A percentile compares a stretch with the other conserved stretches of the same genome.
These are phyloP conservation scores for Pseudogymnoascus sp. DNA, from an alignment of 2,329 filamentous ascomycete genomes.

Conservation along the genomic window DNA sequence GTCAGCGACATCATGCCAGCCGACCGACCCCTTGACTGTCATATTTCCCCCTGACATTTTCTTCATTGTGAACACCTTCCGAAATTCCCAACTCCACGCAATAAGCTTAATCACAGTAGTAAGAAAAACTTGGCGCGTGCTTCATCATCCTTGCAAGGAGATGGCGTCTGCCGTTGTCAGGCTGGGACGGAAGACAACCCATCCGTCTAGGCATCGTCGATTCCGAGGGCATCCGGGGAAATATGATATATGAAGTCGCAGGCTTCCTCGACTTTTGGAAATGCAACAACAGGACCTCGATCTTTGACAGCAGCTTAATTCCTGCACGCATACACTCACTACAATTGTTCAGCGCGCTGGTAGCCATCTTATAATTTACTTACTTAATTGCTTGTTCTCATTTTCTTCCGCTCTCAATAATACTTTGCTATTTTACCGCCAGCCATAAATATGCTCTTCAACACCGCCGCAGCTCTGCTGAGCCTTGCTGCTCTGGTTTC, in stretches of 20 bases:
- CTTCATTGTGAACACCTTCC: background rate
- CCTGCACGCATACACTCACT: background rate
- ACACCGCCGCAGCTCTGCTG: slow-evolving; percentile 14
- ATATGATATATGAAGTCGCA: slow-evolving; percentile 1
- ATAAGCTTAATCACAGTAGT: background rate
- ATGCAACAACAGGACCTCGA: background rate
- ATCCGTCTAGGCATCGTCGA: background rate
- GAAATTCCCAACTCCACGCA: background rate
- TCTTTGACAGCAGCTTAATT: background rate
- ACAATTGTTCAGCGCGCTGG: background rate
- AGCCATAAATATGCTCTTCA: background rate
- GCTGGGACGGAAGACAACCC: background rate
- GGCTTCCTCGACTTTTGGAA: background rate
- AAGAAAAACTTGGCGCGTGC: background rate
- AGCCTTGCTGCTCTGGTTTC: slow-evolving; percentile 19
- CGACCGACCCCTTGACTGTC: background rate
- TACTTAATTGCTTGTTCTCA: background rate
- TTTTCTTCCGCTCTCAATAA: background rate
- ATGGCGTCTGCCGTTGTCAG: background rate
- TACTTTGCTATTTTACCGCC: background rate
- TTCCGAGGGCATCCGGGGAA: background rate
- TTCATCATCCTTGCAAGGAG: background rate
- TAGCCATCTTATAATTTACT: slow-evolving; percentile 3
- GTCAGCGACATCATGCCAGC: background rate
- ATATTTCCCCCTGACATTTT: background rate